Evolutionary conservation across 2,329 filamentous ascomycete genomes (phyloP), one percentile per base, ranked within the genome.

Genomic region (Aspergillus transmontanensis): DNA sequence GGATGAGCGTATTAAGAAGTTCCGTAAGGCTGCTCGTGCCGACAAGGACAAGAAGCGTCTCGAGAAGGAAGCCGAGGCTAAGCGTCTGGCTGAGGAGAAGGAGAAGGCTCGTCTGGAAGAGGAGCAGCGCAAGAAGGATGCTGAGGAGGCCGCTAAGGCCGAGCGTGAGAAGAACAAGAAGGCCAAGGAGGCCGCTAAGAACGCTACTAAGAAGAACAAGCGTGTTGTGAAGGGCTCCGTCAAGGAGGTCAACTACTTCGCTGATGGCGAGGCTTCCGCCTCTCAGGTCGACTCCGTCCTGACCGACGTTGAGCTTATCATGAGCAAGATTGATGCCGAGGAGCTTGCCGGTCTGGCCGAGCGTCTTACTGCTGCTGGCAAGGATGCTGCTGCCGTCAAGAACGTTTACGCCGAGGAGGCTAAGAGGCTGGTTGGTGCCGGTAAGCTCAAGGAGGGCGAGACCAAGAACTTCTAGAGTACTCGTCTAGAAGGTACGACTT

Each of bases 151-250:
- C 48, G 92, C 93, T 68, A 98, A 98, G 86, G 86, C 85, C 6
- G 89, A 93, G 62, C 91, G 91, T 71, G 93, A 94, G 71, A 86
- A 90, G 67, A 83, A 83, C 74, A 99, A 98, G 88, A 99, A 99
- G 87, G 90, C 91, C 65, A 99, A 98, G 85, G 95, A 99, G 82
- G 94, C 94, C 2, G 95, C 95, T 63, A 99, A 99, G 89, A 97
- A 93, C 76, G 95, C 95, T 16, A 91, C 95, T 74, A 99, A 99
- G 91, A 99, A 99, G 91, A 99, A 99, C 88, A 97, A 97, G 88
- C 93, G 95, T 85, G 91, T 98, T 55, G 89, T 99, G 72, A 93
- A 96, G 80, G 89, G 88, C 66, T 93, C 92, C 69, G 91, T 94
- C 81, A 99, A 99, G 86, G 95, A 99, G 71, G 94, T 92, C 74